These are phyloP conservation scores for Roridomyces roridus DNA, from an alignment of 768 basidiomycete genomes.

Conservation along the genomic window DNA sequence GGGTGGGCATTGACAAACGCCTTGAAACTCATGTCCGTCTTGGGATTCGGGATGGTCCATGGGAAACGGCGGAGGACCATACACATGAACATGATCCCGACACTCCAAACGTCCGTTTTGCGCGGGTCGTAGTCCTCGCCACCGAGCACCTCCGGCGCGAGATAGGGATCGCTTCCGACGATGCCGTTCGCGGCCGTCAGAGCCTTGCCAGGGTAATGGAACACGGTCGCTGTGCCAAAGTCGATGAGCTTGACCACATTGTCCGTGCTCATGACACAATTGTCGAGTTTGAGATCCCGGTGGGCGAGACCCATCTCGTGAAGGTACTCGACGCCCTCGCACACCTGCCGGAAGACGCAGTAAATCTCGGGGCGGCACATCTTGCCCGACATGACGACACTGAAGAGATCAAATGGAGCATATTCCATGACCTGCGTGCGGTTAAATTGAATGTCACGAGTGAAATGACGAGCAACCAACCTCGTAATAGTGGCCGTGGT, in stretches of 20 bases:
- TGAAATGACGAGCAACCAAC: constrained; percentile 48
- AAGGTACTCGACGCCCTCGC: constrained; percentile 96
- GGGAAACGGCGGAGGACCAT: constrained; percentile 98
- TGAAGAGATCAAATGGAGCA: constrained; percentile 97
- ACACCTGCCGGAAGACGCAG: constrained; percentile 98
- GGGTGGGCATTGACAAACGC: constrained; percentile 94
- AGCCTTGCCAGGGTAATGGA: constrained; percentile 95
- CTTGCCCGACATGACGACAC: constrained; percentile 99
- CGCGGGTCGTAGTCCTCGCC: constrained; percentile 90
- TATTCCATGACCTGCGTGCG: constrained; percentile 94
- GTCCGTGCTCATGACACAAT: constrained; percentile 96
- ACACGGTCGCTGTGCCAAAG: constrained; percentile 99
- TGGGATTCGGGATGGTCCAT: constrained; percentile 97
- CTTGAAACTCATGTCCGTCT: constrained; percentile 89
- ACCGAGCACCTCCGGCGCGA: constrained; percentile 92
- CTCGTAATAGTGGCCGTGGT: constrained; percentile 99
- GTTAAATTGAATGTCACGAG: constrained; percentile 22
- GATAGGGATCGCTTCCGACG: constrained; percentile 97
- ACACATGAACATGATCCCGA: constrained; percentile 98
- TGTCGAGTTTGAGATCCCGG: constrained; percentile 98
- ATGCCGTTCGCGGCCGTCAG: constrained; percentile 83
- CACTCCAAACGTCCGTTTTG: constrained; percentile 98
- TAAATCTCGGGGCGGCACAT: constrained; percentile 99
- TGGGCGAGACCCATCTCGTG: constrained; percentile 98
- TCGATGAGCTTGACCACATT: constrained; percentile 99